Evolutionary conservation across 169 alveolate species (phyloP).

Genomic region (Fabrea salina): DNA sequence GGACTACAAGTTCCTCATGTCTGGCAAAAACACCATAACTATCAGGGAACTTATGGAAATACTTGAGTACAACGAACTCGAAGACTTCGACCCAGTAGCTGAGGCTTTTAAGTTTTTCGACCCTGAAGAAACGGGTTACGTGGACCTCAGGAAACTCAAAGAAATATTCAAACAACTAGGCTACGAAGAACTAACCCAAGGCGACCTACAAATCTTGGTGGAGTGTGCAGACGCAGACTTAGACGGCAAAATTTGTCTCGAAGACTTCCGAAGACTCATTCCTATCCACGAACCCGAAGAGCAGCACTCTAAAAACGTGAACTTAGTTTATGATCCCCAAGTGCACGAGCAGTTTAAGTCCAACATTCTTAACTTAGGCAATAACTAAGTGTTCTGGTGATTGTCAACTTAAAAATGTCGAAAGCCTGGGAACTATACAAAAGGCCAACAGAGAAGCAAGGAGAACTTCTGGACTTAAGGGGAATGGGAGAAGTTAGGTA

Average conservation of each 20-base stretch:
- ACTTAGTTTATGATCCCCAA: constrained; percentile 1
- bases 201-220: constrained; percentile 36
- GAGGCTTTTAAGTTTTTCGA: constrained; percentile 55
- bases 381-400: too few species aligned
- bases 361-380: too few species aligned
- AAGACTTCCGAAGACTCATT: constrained; percentile 41
- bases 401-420: background rate
- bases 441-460: background rate
- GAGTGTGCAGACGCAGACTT: constrained; percentile 40
- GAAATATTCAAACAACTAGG: constrained; percentile 38
- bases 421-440: background rate
- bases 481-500: background rate
- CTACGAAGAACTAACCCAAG: constrained; percentile 43
- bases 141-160: constrained; percentile 29
- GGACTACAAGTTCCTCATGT: constrained; percentile 38
- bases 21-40: constrained; percentile 38
- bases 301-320: background rate
- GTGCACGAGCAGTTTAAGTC: constrained; percentile 20
- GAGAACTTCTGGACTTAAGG: background rate
- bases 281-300: constrained; percentile 29
- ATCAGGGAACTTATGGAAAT: constrained; percentile 40
- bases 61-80: constrained; percentile 38
- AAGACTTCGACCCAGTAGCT: constrained; percentile 45
- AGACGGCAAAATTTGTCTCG: constrained; percentile 42
- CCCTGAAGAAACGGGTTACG: constrained; percentile 43